Conservation (phyloP, 2,329 filamentous ascomycete species). For the Fusarium sp. region DNA sequence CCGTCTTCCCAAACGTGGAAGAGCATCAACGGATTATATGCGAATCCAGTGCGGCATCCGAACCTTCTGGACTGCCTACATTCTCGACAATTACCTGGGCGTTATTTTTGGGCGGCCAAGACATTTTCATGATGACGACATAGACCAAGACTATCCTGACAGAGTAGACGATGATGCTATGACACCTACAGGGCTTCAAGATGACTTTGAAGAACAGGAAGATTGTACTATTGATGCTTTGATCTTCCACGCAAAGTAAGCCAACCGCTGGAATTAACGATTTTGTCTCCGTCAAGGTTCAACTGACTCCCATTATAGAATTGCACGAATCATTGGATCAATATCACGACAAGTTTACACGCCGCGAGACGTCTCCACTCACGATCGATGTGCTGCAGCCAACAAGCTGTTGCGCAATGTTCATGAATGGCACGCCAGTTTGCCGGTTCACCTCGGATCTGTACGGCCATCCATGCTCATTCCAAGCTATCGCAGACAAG, state of each 20-base stretch:
- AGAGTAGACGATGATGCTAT: constrained; percentile 70
- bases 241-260: constrained; percentile 60
- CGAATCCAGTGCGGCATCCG: constrained; percentile 67
- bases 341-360: constrained; percentile 59
- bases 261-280: too few species aligned
- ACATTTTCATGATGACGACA: constrained; percentile 73
- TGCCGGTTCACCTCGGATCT: constrained; percentile 60
- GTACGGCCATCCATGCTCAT: constrained; percentile 62
- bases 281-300: too few species aligned
- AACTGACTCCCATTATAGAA: constrained; percentile 36
- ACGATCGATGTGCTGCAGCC: constrained; percentile 55
- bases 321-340: constrained; percentile 56
- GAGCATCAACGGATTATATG: constrained; percentile 56
- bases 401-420: constrained; percentile 56
- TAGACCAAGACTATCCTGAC: constrained; percentile 71
- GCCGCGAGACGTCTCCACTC: constrained; percentile 51
- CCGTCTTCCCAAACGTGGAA: constrained; percentile 30
- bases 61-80: constrained; percentile 74
- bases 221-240: constrained; percentile 65
- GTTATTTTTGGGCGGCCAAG: constrained; percentile 73
- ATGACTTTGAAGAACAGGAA: constrained; percentile 46
- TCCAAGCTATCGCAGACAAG: constrained; percentile 62
- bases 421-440: constrained; percentile 54
- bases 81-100: constrained; percentile 72
- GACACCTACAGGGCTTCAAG: constrained; percentile 56